A percentile compares a stretch with the other conserved stretches of the same genome.
Conservation (phyloP, 768 basidiomycete species). For the Podaxis sp. region DNA sequence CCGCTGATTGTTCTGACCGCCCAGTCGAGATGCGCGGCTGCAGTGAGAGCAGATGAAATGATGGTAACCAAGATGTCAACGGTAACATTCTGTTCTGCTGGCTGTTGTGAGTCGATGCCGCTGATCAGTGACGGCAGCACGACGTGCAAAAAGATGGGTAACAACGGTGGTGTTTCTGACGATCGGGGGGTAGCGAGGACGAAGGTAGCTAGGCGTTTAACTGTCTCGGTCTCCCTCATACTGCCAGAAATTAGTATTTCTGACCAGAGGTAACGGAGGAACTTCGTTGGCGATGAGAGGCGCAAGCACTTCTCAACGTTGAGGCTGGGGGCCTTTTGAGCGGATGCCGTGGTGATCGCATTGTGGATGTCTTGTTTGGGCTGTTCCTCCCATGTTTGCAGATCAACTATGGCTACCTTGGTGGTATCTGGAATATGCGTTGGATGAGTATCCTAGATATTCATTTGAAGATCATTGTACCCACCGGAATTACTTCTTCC, state of each 20-base stretch:
- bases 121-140: slow-evolving; percentile 62
- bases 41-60: slow-evolving; percentile 63
- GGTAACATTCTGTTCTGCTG: slow-evolving; percentile 51
- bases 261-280: slow-evolving; percentile 67
- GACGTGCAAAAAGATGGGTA: slow-evolving; percentile 72
- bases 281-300: slow-evolving; percentile 53
- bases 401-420: slow-evolving; percentile 4
- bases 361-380: slow-evolving; percentile 55
- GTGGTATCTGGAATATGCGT: background rate
- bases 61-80: slow-evolving; percentile 66
- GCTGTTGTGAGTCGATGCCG: slow-evolving; percentile 50
- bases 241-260: slow-evolving; percentile 48
- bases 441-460: background rate
- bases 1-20: slow-evolving; percentile 54
- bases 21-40: slow-evolving; percentile 70
- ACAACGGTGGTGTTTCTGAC: slow-evolving; percentile 52
- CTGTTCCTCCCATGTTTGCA: slow-evolving; percentile 47
- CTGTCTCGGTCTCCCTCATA: slow-evolving; percentile 47
- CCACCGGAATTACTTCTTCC: slow-evolving; percentile 1
- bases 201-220: slow-evolving; percentile 65
- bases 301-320: slow-evolving; percentile 69
- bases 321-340: slow-evolving; percentile 61
- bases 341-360: slow-evolving; percentile 54
- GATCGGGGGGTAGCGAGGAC: slow-evolving; percentile 62
- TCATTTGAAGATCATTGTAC: background rate